Percentiles rank a stretch among this genome's conserved stretches.
Conservation (phyloP, 192 early-diverging fungal genomes). For the Oehlia diaphana region DNA sequence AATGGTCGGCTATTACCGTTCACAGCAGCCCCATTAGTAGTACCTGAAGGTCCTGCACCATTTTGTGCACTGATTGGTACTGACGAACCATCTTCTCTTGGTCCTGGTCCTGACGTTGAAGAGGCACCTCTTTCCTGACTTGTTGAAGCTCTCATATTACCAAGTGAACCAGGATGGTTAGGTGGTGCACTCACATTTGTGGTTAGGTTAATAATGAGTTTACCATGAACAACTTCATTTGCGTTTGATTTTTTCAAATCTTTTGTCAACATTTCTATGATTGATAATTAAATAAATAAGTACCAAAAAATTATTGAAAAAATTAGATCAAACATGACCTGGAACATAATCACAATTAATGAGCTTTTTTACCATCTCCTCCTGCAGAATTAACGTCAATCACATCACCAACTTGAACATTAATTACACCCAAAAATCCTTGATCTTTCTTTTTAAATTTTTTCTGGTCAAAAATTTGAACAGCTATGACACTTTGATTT, state of each 20-base stretch:
- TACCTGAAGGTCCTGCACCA: background rate
- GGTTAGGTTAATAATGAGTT: slow-evolving; percentile 76
- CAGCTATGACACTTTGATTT: slow-evolving; percentile 77
- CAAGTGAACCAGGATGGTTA: slow-evolving; percentile 10
- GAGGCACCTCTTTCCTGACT: slow-evolving; percentile 36
- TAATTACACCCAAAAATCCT: slow-evolving; percentile 90
- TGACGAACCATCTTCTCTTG: slow-evolving; percentile 10
- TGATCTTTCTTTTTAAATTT: slow-evolving; percentile 92
- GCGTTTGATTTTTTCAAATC: slow-evolving; percentile 87
- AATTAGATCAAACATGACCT: background rate
- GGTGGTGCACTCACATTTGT: slow-evolving; percentile 55
- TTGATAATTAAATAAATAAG: slow-evolving; percentile 5
- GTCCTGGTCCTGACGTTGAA: slow-evolving; percentile 33
- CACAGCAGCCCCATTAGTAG: slow-evolving; percentile 2
- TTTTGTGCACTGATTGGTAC: slow-evolving; percentile 20
- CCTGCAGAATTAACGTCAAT: slow-evolving; percentile 78
- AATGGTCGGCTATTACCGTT: slow-evolving; percentile 30
- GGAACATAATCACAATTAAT: background rate
- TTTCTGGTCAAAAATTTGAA: slow-evolving; percentile 98
- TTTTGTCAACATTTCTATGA: slow-evolving; percentile 79
- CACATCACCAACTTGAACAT: slow-evolving; percentile 79
- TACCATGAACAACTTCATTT: slow-evolving; percentile 82
- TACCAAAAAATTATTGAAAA: background rate
- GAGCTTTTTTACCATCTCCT: slow-evolving; percentile 57
- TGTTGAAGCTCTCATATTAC: slow-evolving; percentile 26